phyloP scores from a whole-genome alignment of 257 asterid species.

The Forsythia suspensa region DNA sequence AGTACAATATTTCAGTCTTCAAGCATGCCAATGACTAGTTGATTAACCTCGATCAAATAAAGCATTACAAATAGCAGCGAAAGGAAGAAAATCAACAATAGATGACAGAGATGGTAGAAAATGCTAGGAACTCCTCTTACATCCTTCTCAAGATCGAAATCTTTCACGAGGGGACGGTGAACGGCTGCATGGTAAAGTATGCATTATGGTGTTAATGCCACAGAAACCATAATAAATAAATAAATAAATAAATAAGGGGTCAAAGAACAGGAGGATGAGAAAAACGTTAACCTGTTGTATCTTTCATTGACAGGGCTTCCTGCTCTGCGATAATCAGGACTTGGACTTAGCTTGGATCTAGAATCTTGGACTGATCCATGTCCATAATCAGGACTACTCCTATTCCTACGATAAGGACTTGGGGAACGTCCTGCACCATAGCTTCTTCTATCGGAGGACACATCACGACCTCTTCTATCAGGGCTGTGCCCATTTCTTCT shows the following conservation, averaged over 20 bases:
- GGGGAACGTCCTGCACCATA: slow-evolving; percentile 73
- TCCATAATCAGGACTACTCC: slow-evolving; percentile 96
- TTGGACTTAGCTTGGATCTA: slow-evolving; percentile 53
- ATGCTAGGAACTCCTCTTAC: background rate
- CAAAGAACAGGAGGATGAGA: background rate
- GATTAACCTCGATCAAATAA: background rate
- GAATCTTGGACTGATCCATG: slow-evolving; percentile 71
- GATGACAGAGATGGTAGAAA: background rate
- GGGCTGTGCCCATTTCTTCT: slow-evolving; percentile 77
- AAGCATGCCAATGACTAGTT: background rate
- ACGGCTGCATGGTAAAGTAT: slow-evolving; percentile 42
- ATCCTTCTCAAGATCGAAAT: slow-evolving; percentile 58
- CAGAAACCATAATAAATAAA: background rate
- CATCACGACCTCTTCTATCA: slow-evolving; percentile 72
- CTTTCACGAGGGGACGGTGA: slow-evolving; percentile 58
- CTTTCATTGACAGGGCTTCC: slow-evolving; percentile 60
- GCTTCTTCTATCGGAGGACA: slow-evolving; percentile 57
- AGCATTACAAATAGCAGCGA: slow-evolving; percentile 5
- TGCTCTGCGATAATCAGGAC: slow-evolving; percentile 62
- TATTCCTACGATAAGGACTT: slow-evolving; percentile 70
- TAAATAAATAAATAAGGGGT: background rate
- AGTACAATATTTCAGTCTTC: background rate
- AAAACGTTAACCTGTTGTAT: slow-evolving; percentile 48
- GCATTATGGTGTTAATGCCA: background rate
- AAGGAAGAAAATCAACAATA: background rate